Evolutionary conservation across 2,329 filamentous ascomycete genomes (phyloP), one percentile per base, ranked within the genome.

Genomic region (Paecilomyces sp.): DNA sequence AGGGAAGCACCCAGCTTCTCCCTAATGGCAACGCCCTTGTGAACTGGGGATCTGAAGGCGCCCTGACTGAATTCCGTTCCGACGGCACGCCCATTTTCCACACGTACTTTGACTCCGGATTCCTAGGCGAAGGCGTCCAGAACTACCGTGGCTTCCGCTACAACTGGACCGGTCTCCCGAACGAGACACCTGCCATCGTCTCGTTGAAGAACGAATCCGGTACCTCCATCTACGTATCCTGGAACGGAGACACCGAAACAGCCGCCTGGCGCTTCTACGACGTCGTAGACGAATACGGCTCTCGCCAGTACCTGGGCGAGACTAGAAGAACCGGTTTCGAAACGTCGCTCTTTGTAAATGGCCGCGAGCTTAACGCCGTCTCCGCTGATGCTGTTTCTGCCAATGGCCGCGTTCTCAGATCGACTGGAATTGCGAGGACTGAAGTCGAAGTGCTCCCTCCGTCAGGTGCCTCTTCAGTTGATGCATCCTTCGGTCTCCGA

Each of bases 31-130:
- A 84, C 60, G 78, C 79, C 6, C 71, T 86, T 51, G 79, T 86
- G 34, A 81, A 82, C 62, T 87, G 83, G 83, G 83, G 84, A 3
- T 78, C 76, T 0, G 75, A 78, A 18, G 79, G 79, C 0, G 78
- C 77, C 2, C 65, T 80, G 24, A 70, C 71, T 4, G 71, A 72
- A n/a, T 71, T 68, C 59, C 60, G 63, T 13, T 56, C 66, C 0
- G 66, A 76, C 24, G 73, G 75, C 1, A 71, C 67, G 1, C 66
- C 70, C 1, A 70, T 77, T 11, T 74, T 76, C 59, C 75, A 77
- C 57, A 68, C 74, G 0, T 76, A 75, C 47, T 69, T 76, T 63
- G 74, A 76, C 58, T 82, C 79, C 6, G 80, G 81, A 63, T 77
- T 65, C 24, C 58, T 68, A 8, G 64, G 64, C 1, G 71, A 71